Conservation (phyloP, 2,329 filamentous ascomycete species). For the Penicillium digitatum region DNA sequence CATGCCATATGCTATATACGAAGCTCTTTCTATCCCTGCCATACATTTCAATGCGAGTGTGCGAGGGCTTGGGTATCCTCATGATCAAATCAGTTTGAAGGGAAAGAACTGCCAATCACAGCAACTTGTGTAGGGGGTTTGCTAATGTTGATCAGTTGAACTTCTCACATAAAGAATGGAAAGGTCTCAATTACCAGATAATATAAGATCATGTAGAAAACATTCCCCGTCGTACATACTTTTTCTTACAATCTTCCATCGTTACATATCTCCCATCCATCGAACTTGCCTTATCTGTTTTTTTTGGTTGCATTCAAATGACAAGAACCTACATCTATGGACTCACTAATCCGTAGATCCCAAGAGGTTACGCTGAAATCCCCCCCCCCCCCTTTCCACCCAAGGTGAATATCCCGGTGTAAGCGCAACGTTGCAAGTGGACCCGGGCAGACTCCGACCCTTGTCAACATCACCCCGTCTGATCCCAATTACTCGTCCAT, state of each 20-base stretch:
- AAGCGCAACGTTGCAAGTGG: constrained; percentile 1
- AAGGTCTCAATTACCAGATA: not conserved
- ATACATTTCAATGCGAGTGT: constrained; percentile 7
- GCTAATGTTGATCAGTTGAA: not conserved
- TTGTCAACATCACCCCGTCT: constrained; percentile 1
- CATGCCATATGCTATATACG: constrained; percentile 1
- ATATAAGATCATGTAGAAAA: not conserved
- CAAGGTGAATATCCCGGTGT: not conserved
- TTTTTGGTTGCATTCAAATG: not conserved
- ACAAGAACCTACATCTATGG: not conserved
- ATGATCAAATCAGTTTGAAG: not conserved
- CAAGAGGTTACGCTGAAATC: not conserved
- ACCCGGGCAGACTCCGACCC: not conserved
- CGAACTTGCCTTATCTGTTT: not conserved
- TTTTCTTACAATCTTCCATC: too few species aligned
- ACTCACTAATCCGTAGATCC: not conserved
- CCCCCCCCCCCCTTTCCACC: too few species aligned
- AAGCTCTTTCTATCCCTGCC: constrained; percentile 10
- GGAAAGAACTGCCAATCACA: constrained; percentile 12
- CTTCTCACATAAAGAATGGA: too few species aligned
- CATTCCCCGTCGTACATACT: too few species aligned
- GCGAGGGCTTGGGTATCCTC: not conserved
- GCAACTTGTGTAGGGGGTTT: too few species aligned
- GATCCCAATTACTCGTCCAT: not conserved
- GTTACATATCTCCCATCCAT: not conserved